Base-by-base conservation (phyloP, 495 filamentous ascomycete species). In the Glonium stellatum region DNA sequence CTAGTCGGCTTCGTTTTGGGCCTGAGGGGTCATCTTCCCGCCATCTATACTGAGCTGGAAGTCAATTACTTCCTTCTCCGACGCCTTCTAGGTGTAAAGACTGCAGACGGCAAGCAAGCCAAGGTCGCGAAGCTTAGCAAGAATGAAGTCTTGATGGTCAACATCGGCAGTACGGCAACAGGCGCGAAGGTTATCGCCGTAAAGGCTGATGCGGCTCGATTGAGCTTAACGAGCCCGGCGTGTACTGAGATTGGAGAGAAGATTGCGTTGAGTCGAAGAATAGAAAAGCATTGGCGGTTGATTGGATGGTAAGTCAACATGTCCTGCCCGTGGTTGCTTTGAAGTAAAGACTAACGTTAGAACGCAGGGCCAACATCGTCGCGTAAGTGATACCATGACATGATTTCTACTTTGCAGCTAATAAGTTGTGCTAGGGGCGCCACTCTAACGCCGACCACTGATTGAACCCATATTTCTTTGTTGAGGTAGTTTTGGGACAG, bases 261-360 rank as follows among this genome's bases (percentile, higher is more conserved):
- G 85, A 90, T 98, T 71, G 95, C 93, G 41, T 81, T 98, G 71
- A 88, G 84, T 72, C 82, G 93, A 76, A 85, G 95, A 82, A 97
- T 97, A 68, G 93, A 98, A 71, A 97, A 97, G 84, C 92, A 97
- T 77, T 97, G 93, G 93, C 88, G 93, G 77, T 81, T 96, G 71
- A 97, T 97, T 21, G 39, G 34, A 31, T 47, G 19, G 44, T 62
- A 27, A 62, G 55, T 54, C 11, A 13, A 42, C 48, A 52, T n/a
- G 48, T 8, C 27, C 21, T 23, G 21, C 48, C 4, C 21, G 22
- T 21, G 2, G 3, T 52, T 52, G 2, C 27, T 31, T 6, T 6
- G 6, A 31, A 31, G 6, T n/a, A 52, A 50, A 13, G 21, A 52
- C 21, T 52, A 8, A 52, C 27, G 62, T 55, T 67, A 22, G 64